Evolutionary conservation across 2,329 filamentous ascomycete genomes (phyloP).

Genomic region (Gyromitra esculenta): DNA sequence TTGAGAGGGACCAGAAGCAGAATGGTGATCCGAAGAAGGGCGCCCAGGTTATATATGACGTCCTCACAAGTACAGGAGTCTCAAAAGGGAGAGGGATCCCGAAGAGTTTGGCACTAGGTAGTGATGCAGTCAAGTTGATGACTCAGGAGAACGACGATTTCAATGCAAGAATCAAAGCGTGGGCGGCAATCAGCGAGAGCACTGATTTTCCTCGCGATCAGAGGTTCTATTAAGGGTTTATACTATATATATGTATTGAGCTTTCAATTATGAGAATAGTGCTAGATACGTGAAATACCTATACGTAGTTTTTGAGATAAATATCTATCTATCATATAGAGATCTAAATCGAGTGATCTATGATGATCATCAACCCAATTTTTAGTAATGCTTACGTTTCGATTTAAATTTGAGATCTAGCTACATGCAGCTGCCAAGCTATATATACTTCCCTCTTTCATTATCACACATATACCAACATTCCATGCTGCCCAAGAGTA

Average conservation of each 20-base stretch:
- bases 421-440: no score
- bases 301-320: not conserved
- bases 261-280: not conserved
- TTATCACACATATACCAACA: no score
- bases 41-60: conserved; percentile 61
- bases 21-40: conserved; percentile 62
- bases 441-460: no score
- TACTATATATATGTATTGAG: not conserved
- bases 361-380: not conserved
- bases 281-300: not conserved
- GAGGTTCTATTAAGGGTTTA: conserved; percentile 16
- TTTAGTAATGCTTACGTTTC: no score
- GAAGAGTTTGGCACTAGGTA: conserved; percentile 60
- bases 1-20: conserved; percentile 60
- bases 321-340: not conserved
- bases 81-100: conserved; percentile 59
- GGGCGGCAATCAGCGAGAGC: conserved; percentile 52
- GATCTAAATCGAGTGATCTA: not conserved
- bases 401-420: no score
- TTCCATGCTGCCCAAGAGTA: not conserved
- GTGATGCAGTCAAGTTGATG: conserved; percentile 59
- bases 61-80: conserved; percentile 59
- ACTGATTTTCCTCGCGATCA: conserved; percentile 51
- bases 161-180: conserved; percentile 52
- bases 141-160: conserved; percentile 57